phyloP scores from a whole-genome alignment of 2,329 filamentous ascomycete genomes.

The Colletotrichum liaoningense region DNA sequence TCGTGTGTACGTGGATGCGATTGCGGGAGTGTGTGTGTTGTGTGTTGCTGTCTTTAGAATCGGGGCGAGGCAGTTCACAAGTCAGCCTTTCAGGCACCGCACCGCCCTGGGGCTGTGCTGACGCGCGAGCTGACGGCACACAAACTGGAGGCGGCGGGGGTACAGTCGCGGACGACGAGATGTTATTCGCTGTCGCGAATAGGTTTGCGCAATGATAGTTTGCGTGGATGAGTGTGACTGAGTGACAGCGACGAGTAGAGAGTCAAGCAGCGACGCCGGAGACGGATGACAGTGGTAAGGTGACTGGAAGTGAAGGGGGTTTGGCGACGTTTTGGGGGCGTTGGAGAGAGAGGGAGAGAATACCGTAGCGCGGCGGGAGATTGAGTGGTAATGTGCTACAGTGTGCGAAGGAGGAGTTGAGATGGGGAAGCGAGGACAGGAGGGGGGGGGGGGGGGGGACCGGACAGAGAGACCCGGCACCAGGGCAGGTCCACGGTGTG shows the following conservation, averaged over 20 bases:
- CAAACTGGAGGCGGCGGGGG: constrained; percentile 35
- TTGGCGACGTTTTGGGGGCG: constrained; percentile 19
- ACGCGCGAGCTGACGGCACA: constrained; percentile 42
- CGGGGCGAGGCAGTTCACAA: constrained; percentile 56
- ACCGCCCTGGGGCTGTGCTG: constrained; percentile 56
- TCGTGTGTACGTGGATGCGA: constrained; percentile 22
- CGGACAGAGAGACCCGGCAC: constrained; percentile 11
- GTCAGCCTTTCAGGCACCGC: constrained; percentile 58
- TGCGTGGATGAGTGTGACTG: constrained; percentile 15
- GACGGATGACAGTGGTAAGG: not conserved
- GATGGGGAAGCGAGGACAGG: constrained; percentile 31
- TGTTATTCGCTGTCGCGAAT: constrained; percentile 31
- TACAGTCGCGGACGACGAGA: constrained; percentile 20
- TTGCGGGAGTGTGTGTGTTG: constrained; percentile 7
- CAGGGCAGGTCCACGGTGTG: not conserved
- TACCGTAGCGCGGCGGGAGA: constrained; percentile 6
- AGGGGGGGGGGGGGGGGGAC: not conserved
- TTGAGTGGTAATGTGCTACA: constrained; percentile 17
- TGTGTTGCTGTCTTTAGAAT: constrained; percentile 50
- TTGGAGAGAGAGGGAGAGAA: constrained; percentile 13
- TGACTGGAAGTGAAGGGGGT: not conserved
- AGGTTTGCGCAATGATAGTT: constrained; percentile 10
- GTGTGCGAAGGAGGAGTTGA: constrained; percentile 28
- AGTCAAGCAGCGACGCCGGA: not conserved
- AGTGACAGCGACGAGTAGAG: not conserved